phyloP scores from a whole-genome alignment of 139 green algal genomes.

The Zygnema circumcarinatum region DNA sequence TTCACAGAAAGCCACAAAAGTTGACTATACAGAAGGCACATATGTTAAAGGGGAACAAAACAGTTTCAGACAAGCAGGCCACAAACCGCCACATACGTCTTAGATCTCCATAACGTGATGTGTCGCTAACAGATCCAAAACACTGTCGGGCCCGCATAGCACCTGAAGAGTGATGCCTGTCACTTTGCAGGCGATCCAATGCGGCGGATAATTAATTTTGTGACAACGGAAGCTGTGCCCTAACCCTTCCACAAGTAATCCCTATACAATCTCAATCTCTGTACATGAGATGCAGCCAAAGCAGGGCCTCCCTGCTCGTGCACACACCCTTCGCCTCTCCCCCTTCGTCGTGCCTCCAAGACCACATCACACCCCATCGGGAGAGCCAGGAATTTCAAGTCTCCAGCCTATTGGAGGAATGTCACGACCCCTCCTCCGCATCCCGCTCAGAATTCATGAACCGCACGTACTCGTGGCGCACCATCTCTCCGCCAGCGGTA shows the following conservation, averaged over 20 bases:
- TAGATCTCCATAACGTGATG: no score
- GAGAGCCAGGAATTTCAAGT: not conserved
- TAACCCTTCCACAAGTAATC: not conserved
- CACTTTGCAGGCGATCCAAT: no score
- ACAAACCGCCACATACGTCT: no score
- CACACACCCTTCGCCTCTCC: not conserved
- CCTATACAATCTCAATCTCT: not conserved
- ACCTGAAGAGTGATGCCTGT: no score
- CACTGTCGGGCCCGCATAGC: no score
- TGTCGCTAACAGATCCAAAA: no score
- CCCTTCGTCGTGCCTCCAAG: not conserved
- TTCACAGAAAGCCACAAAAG: no score
- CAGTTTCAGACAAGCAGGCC: no score
- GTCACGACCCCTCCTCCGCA: constrained; percentile 12
- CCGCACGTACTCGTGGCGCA: constrained; percentile 45
- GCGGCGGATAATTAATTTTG: no score
- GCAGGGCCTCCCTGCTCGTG: not conserved
- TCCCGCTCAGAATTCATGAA: constrained; percentile 58
- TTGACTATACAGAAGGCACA: not conserved
- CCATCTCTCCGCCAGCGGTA: constrained; percentile 32
- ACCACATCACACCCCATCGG: not conserved
- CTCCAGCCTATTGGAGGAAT: not conserved
- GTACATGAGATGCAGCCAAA: not conserved
- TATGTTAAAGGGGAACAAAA: not conserved
- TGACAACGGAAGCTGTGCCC: no score